These are phyloP conservation scores for Rubia balearica DNA, from an alignment of 305 asterid species.

Conservation along the genomic window DNA sequence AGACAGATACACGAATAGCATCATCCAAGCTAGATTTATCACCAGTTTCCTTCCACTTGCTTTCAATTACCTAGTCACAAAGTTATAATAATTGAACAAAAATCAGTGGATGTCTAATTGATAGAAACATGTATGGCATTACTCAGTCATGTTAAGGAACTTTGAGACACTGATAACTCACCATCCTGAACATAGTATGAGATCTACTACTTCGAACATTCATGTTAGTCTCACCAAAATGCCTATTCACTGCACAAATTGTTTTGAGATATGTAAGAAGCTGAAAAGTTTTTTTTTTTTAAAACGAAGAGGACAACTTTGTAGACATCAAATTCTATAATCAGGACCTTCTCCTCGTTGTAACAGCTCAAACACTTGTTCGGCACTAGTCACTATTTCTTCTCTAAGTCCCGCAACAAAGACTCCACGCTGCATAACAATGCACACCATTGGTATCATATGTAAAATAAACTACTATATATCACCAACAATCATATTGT, in stretches of 20 bases:
- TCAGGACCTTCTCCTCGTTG: slow-evolving; percentile 87
- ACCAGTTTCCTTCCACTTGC: slow-evolving; percentile 60
- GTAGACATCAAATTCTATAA: slow-evolving; percentile 1
- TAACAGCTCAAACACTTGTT: slow-evolving; percentile 81
- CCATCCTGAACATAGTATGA: slow-evolving; percentile 97
- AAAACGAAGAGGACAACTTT: no score
- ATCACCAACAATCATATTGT: slow-evolving; percentile 12
- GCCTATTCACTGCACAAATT: slow-evolving; percentile 69
- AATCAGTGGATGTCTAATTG: not conserved
- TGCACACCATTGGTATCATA: slow-evolving; percentile 13
- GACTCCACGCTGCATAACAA: slow-evolving; percentile 75
- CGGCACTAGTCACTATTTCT: slow-evolving; percentile 78
- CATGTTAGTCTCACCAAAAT: slow-evolving; percentile 97
- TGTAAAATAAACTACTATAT: slow-evolving; percentile 12
- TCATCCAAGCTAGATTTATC: slow-evolving; percentile 52
- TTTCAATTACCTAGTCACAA: slow-evolving; percentile 73
- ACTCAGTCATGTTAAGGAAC: slow-evolving; percentile 15
- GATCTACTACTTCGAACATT: slow-evolving; percentile 95
- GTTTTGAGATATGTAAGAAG: slow-evolving; percentile 7
- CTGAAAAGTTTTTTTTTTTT: no score
- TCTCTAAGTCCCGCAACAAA: slow-evolving; percentile 95
- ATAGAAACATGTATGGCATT: slow-evolving; percentile 7
- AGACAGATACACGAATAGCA: slow-evolving; percentile 84
- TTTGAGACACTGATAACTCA: slow-evolving; percentile 25
- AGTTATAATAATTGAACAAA: slow-evolving; percentile 10